These are phyloP conservation scores for Penicillium longicatenatum DNA, from an alignment of 495 filamentous ascomycete genomes.

Conservation along the genomic window DNA sequence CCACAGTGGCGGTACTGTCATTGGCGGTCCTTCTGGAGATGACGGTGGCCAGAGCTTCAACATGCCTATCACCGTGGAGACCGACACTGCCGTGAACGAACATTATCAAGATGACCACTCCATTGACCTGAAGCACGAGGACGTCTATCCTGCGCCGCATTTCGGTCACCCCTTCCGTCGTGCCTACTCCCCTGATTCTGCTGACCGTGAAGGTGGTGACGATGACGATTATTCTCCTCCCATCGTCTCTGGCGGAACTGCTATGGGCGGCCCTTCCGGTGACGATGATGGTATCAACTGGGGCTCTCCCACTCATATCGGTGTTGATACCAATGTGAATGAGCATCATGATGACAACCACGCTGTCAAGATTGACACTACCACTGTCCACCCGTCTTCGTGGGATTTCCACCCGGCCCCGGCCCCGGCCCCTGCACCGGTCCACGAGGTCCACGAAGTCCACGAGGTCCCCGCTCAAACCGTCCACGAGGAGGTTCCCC, in stretches of 20 bases:
- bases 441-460: constrained; percentile 4
- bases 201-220: constrained; percentile 10
- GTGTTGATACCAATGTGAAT: constrained; percentile 23
- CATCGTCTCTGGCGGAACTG: constrained; percentile 17
- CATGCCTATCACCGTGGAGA: constrained; percentile 25
- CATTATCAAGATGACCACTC: constrained; percentile 34
- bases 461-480: neutral
- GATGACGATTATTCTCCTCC: neutral
- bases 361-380: constrained; percentile 26
- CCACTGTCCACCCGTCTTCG: constrained; percentile 15
- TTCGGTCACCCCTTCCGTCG: constrained; percentile 8
- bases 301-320: constrained; percentile 9
- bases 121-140: constrained; percentile 25
- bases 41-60: constrained; percentile 33
- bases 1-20: constrained; percentile 17
- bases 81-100: constrained; percentile 24
- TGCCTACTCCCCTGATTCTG: constrained; percentile 6
- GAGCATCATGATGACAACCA: constrained; percentile 32
- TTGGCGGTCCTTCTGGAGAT: constrained; percentile 31
- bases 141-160: constrained; percentile 16
- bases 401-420: neutral
- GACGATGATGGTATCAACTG: constrained; percentile 24
- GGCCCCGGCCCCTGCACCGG: constrained; percentile 7
- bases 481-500: neutral
- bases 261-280: constrained; percentile 26